Base-by-base conservation (phyloP, 1,139 yeast genomes). In the Lizanozyma gosingica region DNA sequence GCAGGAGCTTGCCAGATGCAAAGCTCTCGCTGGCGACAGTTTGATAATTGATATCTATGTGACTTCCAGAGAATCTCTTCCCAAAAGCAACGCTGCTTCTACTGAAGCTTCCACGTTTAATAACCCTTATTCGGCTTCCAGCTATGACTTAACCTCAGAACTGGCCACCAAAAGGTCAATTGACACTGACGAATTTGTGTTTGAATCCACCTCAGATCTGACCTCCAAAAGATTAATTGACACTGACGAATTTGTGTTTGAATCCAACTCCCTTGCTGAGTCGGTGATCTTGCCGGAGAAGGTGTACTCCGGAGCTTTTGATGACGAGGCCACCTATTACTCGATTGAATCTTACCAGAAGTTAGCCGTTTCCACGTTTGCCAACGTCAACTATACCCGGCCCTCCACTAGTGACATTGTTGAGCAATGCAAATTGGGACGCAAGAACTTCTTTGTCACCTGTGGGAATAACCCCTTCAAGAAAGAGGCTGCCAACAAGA, bases 391-490 rank as follows among this genome's bases (percentile, higher is more conserved):
- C 29, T 35, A 16, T 17, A 35, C 14, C 15, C 37, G 17, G 37
- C 22, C 29, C 15, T 35, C 17, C 14, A 16, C 18, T 15, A 11
- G 2, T 15, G 29, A 17, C 11, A 15, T 16, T 33, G 33, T 3
- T 4, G 37, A 41, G 3, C 44, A 50, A 43, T 35, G 45, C 4
- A 17, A 43, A 0, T 56, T 73, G 29, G 57, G 60, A 3, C 53
- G 59, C 33, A 63, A 71, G 41, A 75, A 75, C 41, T 60, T 75
- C 45, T 50, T 78, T 37, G 64, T 78, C 15, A 62, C 71, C 34
- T 76, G 80, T 1, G 85, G 84, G 2, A 71, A 77, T 33, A 62
- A 59, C 3, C 56, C 68, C 1, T 57, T 75, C 59, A 74, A 69
- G 49, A 39, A 53, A 14, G 61, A 62, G n/a, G 73, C 71, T 16